Percentiles rank a stretch among this genome's conserved stretches.
phyloP scores from a whole-genome alignment of 768 basidiomycete genomes.

The Pluteus cervinus region DNA sequence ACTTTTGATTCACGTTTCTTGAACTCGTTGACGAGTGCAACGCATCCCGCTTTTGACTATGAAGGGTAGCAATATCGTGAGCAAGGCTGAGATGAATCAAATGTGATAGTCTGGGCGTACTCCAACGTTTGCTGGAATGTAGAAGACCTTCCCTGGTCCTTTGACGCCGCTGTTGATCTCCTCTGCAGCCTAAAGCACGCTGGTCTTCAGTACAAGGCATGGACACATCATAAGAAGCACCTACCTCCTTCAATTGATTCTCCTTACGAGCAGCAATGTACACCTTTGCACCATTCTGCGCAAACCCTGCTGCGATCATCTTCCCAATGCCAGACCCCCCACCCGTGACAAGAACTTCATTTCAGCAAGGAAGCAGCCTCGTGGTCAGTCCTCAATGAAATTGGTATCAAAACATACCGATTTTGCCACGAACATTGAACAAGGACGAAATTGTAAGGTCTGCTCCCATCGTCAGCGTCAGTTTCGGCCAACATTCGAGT shows the following conservation, averaged over 20 bases:
- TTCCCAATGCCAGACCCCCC: slow-evolving; percentile 81
- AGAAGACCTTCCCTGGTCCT: slow-evolving; percentile 53
- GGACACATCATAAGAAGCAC: slow-evolving; percentile 10
- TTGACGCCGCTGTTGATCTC: slow-evolving; percentile 53
- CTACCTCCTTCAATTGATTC: slow-evolving; percentile 66
- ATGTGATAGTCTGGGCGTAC: slow-evolving; percentile 36
- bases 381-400: not conserved
- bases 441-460: slow-evolving; percentile 50
- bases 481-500: not conserved
- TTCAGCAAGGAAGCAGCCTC: slow-evolving; percentile 1
- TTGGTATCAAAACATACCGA: slow-evolving; percentile 36
- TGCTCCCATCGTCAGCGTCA: slow-evolving; percentile 13
- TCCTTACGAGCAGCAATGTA: slow-evolving; percentile 89
- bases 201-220: too few species aligned
- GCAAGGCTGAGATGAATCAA: not conserved
- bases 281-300: slow-evolving; percentile 82
- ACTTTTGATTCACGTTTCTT: slow-evolving; percentile 65
- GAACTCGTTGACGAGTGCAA: slow-evolving; percentile 62
- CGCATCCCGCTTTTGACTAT: slow-evolving; percentile 75
- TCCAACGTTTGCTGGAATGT: slow-evolving; percentile 68
- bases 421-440: slow-evolving; percentile 65
- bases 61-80: not conserved
- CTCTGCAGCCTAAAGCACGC: slow-evolving; percentile 47
- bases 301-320: slow-evolving; percentile 79
- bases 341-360: slow-evolving; percentile 69